Percentiles rank a stretch among this genome's conserved stretches.
Conservation (phyloP, 139 green algal species). For the Chlamydomonas sphaeroides region DNA sequence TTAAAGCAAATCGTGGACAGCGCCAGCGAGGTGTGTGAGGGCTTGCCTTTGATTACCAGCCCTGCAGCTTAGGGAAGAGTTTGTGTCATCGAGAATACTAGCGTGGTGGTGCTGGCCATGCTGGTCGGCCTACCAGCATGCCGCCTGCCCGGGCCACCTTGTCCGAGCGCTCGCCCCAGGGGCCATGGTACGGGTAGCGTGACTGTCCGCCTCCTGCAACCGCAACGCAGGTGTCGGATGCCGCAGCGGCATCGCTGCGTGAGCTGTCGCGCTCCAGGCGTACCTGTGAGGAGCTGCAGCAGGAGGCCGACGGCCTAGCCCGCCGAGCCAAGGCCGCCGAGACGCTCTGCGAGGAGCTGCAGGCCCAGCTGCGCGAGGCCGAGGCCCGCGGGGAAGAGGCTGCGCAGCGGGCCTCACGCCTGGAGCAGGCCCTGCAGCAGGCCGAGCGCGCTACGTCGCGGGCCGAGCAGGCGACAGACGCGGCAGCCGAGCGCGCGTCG, state of each 20-base stretch:
- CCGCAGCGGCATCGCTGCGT: not conserved
- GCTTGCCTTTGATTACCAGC: not conserved
- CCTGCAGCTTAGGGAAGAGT: too few species aligned
- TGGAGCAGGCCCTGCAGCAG: not conserved
- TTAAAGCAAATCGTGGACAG: conserved; percentile 13
- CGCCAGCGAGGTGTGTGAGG: conserved; percentile 11
- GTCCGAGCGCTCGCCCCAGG: not conserved
- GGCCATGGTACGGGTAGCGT: too few species aligned
- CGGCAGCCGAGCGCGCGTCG: not conserved
- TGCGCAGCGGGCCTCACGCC: not conserved
- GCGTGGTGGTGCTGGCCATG: too few species aligned
- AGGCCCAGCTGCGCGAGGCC: not conserved
- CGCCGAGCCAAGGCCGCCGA: conserved; percentile 1
- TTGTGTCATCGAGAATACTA: too few species aligned
- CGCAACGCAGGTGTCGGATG: conserved; percentile 11
- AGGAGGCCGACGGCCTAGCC: not conserved
- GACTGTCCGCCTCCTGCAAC: too few species aligned
- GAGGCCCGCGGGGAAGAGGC: not conserved
- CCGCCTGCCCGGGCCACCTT: too few species aligned
- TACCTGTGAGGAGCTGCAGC: not conserved
- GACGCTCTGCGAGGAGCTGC: not conserved
- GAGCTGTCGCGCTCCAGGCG: not conserved
- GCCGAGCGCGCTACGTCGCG: not conserved
- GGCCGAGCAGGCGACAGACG: not conserved
- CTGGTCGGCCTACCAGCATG: too few species aligned